phyloP scores from a whole-genome alignment of 305 asterid genomes.

The Andrographis paniculata region DNA sequence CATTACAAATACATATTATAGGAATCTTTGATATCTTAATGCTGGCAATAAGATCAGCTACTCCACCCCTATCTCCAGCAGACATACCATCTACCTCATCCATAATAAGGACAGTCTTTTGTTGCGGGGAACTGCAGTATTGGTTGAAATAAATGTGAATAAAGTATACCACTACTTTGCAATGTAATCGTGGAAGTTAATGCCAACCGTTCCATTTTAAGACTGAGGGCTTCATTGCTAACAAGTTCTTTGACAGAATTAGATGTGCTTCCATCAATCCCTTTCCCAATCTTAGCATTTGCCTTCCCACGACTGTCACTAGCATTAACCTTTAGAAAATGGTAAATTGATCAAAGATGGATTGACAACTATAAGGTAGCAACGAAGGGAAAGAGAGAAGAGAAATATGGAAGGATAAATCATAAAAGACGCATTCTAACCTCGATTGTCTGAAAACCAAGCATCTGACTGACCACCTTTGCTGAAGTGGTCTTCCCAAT shows the following conservation, averaged over 20 bases:
- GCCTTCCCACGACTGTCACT: slow-evolving; percentile 99
- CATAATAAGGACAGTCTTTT: slow-evolving; percentile 87
- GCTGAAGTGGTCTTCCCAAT: slow-evolving; percentile 96
- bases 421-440: slow-evolving; percentile 27
- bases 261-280: slow-evolving; percentile 92
- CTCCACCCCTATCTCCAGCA: slow-evolving; percentile 99
- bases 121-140: slow-evolving; percentile 56
- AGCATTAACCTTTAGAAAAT: slow-evolving; percentile 75
- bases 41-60: slow-evolving; percentile 95
- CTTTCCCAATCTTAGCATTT: slow-evolving; percentile 78
- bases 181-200: slow-evolving; percentile 18
- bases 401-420: background rate
- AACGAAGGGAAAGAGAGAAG: slow-evolving; percentile 3
- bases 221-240: slow-evolving; percentile 67
- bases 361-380: slow-evolving; percentile 2
- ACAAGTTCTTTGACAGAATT: slow-evolving; percentile 87
- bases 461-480: slow-evolving; percentile 86
- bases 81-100: slow-evolving; percentile 99
- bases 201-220: slow-evolving; percentile 58
- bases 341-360: slow-evolving; percentile 2
- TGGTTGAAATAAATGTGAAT: slow-evolving; percentile 13
- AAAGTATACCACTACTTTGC: slow-evolving; percentile 12
- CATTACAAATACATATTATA: slow-evolving; percentile 94
- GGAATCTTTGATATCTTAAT: slow-evolving; percentile 89
- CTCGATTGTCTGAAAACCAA: slow-evolving; percentile 88